Evolutionary conservation across 1,284 basidiomycete species (phyloP).

Genomic region (Cryptococcus sp.): DNA sequence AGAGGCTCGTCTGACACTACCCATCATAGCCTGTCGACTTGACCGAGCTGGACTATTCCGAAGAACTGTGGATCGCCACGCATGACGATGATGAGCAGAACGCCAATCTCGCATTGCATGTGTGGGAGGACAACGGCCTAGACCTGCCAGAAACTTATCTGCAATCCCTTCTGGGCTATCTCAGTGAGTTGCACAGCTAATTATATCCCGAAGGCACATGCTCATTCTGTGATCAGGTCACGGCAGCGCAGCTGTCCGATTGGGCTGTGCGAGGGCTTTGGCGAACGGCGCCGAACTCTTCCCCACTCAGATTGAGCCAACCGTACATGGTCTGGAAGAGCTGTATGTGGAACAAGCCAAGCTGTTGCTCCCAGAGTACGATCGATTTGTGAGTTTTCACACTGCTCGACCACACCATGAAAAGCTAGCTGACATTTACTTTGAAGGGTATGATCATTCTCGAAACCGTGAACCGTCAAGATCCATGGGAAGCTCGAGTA

Average conservation of each 20-base stretch:
- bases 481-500: conserved; percentile 85
- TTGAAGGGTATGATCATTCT: conserved; percentile 88
- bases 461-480: conserved; percentile 81
- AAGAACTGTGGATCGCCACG: conserved; percentile 83
- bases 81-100: conserved; percentile 95
- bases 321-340: conserved; percentile 60
- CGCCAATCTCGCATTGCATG: conserved; percentile 71
- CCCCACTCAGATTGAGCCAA: conserved; percentile 67
- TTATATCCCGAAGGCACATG: conserved; percentile 3
- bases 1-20: not conserved
- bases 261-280: conserved; percentile 71
- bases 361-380: conserved; percentile 83
- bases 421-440: conserved; percentile 5
- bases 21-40: conserved; percentile 83
- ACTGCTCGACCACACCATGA: not conserved
- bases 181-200: conserved; percentile 60
- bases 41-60: conserved; percentile 90
- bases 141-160: conserved; percentile 80
- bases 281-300: conserved; percentile 75
- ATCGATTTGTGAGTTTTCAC: conserved; percentile 68
- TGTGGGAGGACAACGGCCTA: conserved; percentile 97
- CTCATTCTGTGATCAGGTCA: conserved; percentile 60
- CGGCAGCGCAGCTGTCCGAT: conserved; percentile 77
- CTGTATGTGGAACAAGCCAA: conserved; percentile 88
- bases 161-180: conserved; percentile 63